Conservation (phyloP, 2,329 filamentous ascomycete species). For the Paecilomyces dactylethromorphus region DNA sequence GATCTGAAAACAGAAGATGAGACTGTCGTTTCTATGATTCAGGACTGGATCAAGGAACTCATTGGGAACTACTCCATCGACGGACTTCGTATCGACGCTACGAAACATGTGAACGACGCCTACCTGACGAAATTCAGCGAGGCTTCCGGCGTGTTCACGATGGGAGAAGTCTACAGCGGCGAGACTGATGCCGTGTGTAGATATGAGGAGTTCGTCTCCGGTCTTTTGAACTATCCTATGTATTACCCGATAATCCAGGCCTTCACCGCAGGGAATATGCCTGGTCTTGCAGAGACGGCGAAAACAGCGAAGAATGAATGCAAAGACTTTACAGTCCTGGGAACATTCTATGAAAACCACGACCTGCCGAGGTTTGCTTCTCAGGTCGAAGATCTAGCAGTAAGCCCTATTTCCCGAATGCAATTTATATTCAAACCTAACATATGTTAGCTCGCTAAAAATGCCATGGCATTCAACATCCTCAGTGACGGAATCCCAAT, state of each 20-base stretch:
- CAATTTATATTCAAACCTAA: background rate
- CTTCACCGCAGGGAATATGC: slow-evolving; percentile 24
- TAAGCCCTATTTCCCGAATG: slow-evolving; percentile 1
- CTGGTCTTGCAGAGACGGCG: slow-evolving; percentile 15
- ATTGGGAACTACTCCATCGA: slow-evolving; percentile 41
- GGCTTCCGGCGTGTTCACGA: slow-evolving; percentile 34
- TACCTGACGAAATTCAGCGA: slow-evolving; percentile 34
- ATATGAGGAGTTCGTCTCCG: slow-evolving; percentile 36
- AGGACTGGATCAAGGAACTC: slow-evolving; percentile 33
- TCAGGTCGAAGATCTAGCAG: slow-evolving; percentile 44
- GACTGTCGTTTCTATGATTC: slow-evolving; percentile 30
- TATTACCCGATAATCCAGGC: slow-evolving; percentile 22
- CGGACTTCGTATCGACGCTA: slow-evolving; percentile 46
- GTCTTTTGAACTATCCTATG: slow-evolving; percentile 41
- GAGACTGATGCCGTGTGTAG: slow-evolving; percentile 28
- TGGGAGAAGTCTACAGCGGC: slow-evolving; percentile 39
- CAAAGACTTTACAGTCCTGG: slow-evolving; percentile 40
- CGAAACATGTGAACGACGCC: slow-evolving; percentile 37
- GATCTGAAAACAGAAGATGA: slow-evolving; percentile 41
- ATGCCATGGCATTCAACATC: slow-evolving; percentile 55
- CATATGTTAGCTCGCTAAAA: slow-evolving; percentile 43
- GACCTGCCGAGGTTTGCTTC: slow-evolving; percentile 50
- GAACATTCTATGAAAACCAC: slow-evolving; percentile 54
- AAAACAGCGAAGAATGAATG: slow-evolving; percentile 20
- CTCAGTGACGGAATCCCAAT: slow-evolving; percentile 56